phyloP scores from a whole-genome alignment of 257 asterid genomes.

The Leonotis leonurus region DNA sequence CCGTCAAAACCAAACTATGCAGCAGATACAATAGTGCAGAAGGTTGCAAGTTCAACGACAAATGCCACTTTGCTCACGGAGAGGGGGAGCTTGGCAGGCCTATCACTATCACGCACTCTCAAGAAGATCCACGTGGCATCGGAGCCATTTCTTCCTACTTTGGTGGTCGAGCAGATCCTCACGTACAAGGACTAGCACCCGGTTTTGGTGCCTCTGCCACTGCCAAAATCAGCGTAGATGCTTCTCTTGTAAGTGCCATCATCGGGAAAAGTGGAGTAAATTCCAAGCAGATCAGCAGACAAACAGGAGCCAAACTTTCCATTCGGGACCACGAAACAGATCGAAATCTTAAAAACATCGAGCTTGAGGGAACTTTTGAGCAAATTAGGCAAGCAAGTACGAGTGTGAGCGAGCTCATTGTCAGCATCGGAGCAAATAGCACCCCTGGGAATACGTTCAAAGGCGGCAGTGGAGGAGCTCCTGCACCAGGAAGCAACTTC shows the following conservation, averaged over 20 bases:
- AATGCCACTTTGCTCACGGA: conserved; percentile 88
- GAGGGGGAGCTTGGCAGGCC: conserved; percentile 69
- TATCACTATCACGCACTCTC: conserved; percentile 31
- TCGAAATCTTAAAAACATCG: conserved; percentile 70
- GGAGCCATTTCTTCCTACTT: conserved; percentile 38
- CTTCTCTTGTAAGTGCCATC: conserved; percentile 78
- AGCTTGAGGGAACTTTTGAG: conserved; percentile 84
- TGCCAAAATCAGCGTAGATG: conserved; percentile 69
- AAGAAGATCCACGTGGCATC: conserved; percentile 40
- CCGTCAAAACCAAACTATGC: conserved; percentile 66
- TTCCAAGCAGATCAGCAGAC: conserved; percentile 78
- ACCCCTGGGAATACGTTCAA: conserved; percentile 22
- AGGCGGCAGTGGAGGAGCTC: conserved; percentile 25
- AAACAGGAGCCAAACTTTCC: conserved; percentile 72
- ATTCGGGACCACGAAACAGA: conserved; percentile 78
- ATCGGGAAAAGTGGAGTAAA: conserved; percentile 85
- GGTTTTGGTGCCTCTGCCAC: conserved; percentile 63
- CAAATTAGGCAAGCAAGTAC: conserved; percentile 62
- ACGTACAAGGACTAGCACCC: conserved; percentile 41
- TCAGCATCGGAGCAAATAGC: conserved; percentile 32
- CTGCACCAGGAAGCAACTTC: conserved; percentile 44
- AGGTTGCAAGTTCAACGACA: conserved; percentile 87
- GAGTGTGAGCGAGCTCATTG: conserved; percentile 68
- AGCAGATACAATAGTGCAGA: conserved; percentile 62
- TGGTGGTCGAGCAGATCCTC: conserved; percentile 44